Base-by-base conservation (phyloP, 441 rosid species). In the Aquilaria agallochum region DNA sequence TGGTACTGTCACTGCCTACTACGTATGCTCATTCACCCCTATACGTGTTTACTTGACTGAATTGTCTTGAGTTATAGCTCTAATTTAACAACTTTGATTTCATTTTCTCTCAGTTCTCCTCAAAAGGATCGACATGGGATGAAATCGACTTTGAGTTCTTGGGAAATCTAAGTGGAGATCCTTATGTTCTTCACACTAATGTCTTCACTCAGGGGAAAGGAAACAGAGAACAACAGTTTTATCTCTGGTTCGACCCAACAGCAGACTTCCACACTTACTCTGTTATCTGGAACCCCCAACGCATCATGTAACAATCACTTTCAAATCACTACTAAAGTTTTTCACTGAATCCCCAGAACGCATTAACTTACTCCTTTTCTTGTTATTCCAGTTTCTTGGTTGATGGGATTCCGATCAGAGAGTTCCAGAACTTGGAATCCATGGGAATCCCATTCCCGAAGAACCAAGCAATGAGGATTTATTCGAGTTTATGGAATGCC, bases 231-330 rank as follows among this genome's bases (percentile, higher is more conserved):
- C 27, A 20, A 20, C 92, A 88, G 27, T 88, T 85, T 69, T 61
- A 80, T 60, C 89, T 80, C 55, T 83, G 95, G 92, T 88, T 88
- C 47, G 92, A 83, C 31, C 90, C 92, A 2, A 74, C 86, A 12
- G 80, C 90, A 36, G 83, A 75, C 63, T 88, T 76, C 66, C 95
- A 88, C 71, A 76, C 85, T 42, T 85, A 88, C 56, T 77, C 89
- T 10, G 78, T 87, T 53, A 69, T 80, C 2, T 85, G 95, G 95
- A 87, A 87, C 69, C 87, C 95, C 30, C 72, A 78, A 5, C 53
- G 68, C 56, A 74, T 88, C 63, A 76, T 88, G 69, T 80, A 72
- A 68, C 69, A 20, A 20, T 20, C 20, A 20, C 13, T 10, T 57
- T 36, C 3, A 9, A 9, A 14, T 13, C 7, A 34, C 2, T 2